Conservation (phyloP, 192 early-diverging fungal genomes). For the Backusella psychrophila region DNA sequence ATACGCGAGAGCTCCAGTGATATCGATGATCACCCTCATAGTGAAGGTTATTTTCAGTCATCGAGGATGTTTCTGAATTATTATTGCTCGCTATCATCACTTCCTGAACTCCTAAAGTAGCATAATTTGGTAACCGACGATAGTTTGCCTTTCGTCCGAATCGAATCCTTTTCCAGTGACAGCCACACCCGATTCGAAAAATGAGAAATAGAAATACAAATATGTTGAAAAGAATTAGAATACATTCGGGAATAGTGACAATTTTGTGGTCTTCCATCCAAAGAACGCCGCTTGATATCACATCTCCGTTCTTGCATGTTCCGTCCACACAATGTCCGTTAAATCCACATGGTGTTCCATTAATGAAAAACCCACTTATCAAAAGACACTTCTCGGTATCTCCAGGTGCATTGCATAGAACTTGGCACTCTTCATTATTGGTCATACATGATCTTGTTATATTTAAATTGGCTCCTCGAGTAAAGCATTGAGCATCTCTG, state of each 20-base stretch:
- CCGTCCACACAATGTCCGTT: constrained; percentile 61
- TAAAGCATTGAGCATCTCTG: constrained; percentile 64
- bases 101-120: background rate
- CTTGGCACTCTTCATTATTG: constrained; percentile 57
- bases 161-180: background rate
- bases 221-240: background rate
- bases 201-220: background rate
- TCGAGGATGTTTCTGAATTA: background rate
- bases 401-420: constrained; percentile 58
- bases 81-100: background rate
- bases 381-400: constrained; percentile 46
- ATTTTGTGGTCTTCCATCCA: background rate
- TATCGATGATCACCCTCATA: background rate
- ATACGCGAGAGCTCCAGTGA: background rate
- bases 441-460: constrained; percentile 54
- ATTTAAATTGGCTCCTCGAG: constrained; percentile 51
- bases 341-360: constrained; percentile 70
- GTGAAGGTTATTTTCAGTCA: background rate
- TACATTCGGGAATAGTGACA: background rate
- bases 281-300: background rate
- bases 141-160: background rate
- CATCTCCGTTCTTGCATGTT: constrained; percentile 28
- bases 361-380: constrained; percentile 64
- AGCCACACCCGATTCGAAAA: background rate
- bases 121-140: background rate